Base-by-base conservation (phyloP, 2,329 filamentous ascomycete species). In the Epichloe brachyelytri region DNA sequence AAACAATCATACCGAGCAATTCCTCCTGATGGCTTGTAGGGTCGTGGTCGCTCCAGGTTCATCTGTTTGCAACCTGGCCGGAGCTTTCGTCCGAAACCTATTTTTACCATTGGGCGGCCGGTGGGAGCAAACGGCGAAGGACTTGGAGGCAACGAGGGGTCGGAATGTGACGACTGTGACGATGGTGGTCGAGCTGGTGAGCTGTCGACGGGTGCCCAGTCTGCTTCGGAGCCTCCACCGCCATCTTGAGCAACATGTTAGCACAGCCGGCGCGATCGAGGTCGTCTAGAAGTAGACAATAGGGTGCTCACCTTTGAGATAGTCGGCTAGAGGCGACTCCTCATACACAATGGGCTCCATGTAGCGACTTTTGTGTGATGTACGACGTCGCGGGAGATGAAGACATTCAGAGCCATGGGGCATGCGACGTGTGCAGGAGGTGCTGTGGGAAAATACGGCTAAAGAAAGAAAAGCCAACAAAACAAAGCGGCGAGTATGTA, bases 261-360 rank as follows among this genome's bases (percentile, higher is more conserved):
- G 55, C 38, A 46, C 26, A 30, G 10, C 26, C 26, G 26, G 26
- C 8, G 26, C 26, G 3, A 30, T 30, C 26, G 26, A 30, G 26
- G 8, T 30, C 26, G 26, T 11, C 26, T 30, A 11, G 39, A 43
- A 14, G 11, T 37, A 19, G 11, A 22, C 15, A 37, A 46, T 17
- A 14, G n/a, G 22, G 41, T 46, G 51, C 59, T 62, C 69, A 93
- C 90, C 89, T 80, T 90, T 84, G 60, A 96, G 81, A 71, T 93
- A 93, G 63, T 86, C 82, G 65, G 88, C 89, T 70, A 96, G 77
- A 60, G 90, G 90, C 65, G 87, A 86, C 71, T 89, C 83, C 71
- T 93, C 81, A 70, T 86, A 86, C 60, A 95, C 81, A 61, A 95
- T 77, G 63, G 86, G 82, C 78, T 95, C 90, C 90, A 96, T 67